These are phyloP conservation scores for Euclidium syriacum DNA, from an alignment of 345 rosid genomes.

Conservation along the genomic window DNA sequence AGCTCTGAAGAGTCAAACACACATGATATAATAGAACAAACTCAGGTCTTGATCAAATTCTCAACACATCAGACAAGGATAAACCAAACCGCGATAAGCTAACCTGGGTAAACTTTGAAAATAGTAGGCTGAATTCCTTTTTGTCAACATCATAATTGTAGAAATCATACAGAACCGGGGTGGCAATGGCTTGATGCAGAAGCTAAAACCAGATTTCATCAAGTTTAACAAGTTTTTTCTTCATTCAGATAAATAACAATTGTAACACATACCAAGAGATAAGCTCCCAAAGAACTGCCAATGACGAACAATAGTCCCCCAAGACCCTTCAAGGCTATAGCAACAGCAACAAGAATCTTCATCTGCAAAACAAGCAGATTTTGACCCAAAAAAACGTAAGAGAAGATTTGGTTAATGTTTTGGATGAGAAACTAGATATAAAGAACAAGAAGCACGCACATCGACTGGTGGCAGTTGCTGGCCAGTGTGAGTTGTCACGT, in stretches of 20 bases:
- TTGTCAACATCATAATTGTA: constrained; percentile 60
- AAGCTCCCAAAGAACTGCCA: constrained; percentile 66
- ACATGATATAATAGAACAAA: neutral
- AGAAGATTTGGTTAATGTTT: neutral
- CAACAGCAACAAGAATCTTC: constrained; percentile 44
- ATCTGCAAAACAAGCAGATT: constrained; percentile 28
- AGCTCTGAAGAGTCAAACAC: constrained; percentile 36
- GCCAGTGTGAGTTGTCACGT: constrained; percentile 40
- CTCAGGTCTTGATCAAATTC: neutral
- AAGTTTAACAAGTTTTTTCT: neutral
- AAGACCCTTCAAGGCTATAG: constrained; percentile 54
- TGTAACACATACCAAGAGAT: constrained; percentile 55
- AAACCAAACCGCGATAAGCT: neutral
- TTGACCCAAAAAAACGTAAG: constrained; percentile 1
- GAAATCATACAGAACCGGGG: constrained; percentile 59
- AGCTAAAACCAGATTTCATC: constrained; percentile 32
- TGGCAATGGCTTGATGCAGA: constrained; percentile 51
- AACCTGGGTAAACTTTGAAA: constrained; percentile 62
- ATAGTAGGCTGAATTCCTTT: constrained; percentile 46
- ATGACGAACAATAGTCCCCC: constrained; percentile 65
- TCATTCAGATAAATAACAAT: neutral
- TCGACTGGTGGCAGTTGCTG: constrained; percentile 50
- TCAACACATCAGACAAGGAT: no score
- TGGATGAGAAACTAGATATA: neutral
- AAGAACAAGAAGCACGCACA: constrained; percentile 21